Base-by-base conservation (phyloP, 805 yeast species). In the Tetrapisispora fleetii region DNA sequence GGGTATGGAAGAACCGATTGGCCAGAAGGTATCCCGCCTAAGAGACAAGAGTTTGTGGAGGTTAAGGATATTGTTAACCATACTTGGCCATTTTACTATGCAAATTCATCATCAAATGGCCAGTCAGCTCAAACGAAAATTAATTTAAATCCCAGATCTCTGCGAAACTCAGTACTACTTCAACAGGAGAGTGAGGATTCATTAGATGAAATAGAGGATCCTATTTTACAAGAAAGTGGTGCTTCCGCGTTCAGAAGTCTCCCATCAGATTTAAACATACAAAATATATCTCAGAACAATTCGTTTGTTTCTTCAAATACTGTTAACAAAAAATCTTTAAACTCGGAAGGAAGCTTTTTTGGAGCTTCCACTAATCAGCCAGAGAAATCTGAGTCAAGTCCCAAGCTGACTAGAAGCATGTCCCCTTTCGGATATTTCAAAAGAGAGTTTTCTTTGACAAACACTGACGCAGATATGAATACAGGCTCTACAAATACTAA, bases 21-120 rank as follows among this genome's bases (percentile, higher is more conserved):
- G 96, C 97, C 97, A 2, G 97, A 93, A 60, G 99, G 99, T 2
- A 90, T 91, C 18, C 98, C 98, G 0, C 96, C 97, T 0, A 86
- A 84, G 61, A 80, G 81, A 54, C 71, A 72, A 17, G 84, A 80
- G 14, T 81, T 77, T 51, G 64, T 66, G 33, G 99, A 93, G 56
- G 64, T 75, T 21, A 77, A 76, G 52, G 84, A 78, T 46, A 62
- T 90, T 22, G 75, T 87, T 28, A 75, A 78, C 45, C 97, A 91
- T 62, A 80, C 85, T 6, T 93, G 99, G 99, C 93, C 95, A 0
- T 88, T 93, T 62, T 91, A 79, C 72, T 72, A 69, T 18, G 64
- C 74, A 18, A 22, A 41, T 19, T 41, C 43, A 7, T 27, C 35
- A 7, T 40, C 35, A 8, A 40, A 27, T n/a, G 24, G 6, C 4